Evolutionary conservation across 2,329 filamentous ascomycete species (phyloP), one percentile per base, ranked within the genome.

Genomic region (Colletotrichum acutatum): DNA sequence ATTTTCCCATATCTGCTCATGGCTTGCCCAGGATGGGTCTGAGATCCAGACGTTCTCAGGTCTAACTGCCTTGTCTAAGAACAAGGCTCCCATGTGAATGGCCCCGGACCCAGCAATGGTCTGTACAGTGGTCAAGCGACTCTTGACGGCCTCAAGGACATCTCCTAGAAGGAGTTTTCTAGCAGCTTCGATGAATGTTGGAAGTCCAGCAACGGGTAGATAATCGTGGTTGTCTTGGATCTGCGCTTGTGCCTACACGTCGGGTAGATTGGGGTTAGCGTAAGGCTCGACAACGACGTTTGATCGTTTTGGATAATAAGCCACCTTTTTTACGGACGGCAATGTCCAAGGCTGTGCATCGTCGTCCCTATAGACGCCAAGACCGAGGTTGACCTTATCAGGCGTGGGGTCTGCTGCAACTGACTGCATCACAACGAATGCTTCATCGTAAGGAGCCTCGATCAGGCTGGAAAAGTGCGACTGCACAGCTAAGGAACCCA

Each of bases 21-120:
- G 80, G 70, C 81, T 81, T 37, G 75, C 76, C 79, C 80, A 82
- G n/a, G 76, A 78, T 3, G 80, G 80, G 32, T 79, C 75, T 1
- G 78, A 77, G 28, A 81, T 76, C 75, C 77, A 81, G 46, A 80
- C 76, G 7, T 66, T 75, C 30, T 58, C 49, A 0, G 78, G 77
- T 30, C 72, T 65, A 8, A 77, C 63, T 22, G 54, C 61, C 30
- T 75, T 68, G 28, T 71, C 22, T 14, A 80, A 66, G 66, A 80
- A 76, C 28, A 60, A 52, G 19, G 78, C 75, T 7, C 65, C 75
- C 30, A 79, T 64, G 61, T 78, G 76, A 68, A 74, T 75, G 22
- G 79, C 79, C 2, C 79, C 79, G 8, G 79, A 79, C 12, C 79
- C 79, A 1, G 77, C 77, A 59, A 80, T 75, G 11, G 79, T 80